Conservation (phyloP, 352 stramenopile genomes). For the Phytophthora pinifolia region DNA sequence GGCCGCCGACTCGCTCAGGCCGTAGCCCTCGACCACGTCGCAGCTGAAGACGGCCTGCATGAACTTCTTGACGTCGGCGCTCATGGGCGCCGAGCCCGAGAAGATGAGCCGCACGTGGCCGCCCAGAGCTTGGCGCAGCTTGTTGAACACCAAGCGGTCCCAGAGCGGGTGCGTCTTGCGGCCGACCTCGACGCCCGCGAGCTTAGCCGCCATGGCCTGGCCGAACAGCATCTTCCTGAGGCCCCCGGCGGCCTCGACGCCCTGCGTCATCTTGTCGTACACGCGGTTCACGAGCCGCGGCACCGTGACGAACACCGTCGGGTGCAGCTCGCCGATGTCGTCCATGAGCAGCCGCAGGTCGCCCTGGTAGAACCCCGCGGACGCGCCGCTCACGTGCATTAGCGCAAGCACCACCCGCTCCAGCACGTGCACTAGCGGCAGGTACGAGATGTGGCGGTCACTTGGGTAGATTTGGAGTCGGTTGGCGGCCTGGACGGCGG, state of each 20-base stretch:
- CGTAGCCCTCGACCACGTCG: conserved; percentile 92
- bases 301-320: conserved; percentile 92
- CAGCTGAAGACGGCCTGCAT: conserved; percentile 91
- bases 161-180: conserved; percentile 70
- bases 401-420: conserved; percentile 88
- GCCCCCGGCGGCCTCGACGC: conserved; percentile 37
- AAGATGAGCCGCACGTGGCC: conserved; percentile 88
- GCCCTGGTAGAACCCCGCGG: conserved; percentile 73
- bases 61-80: conserved; percentile 91
- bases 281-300: conserved; percentile 95
- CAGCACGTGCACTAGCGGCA: conserved; percentile 96
- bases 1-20: conserved; percentile 91
- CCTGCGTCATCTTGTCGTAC: conserved; percentile 91
- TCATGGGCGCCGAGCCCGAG: conserved; percentile 91
- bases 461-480: conserved; percentile 31
- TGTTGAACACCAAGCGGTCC: conserved; percentile 93
- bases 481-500: conserved; percentile 15
- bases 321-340: conserved; percentile 87
- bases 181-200: conserved; percentile 31
- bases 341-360: conserved; percentile 90
- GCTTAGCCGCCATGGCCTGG: conserved; percentile 41
- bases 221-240: conserved; percentile 52
- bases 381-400: conserved; percentile 78
- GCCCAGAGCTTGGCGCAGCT: conserved; percentile 89
- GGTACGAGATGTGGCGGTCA: conserved; percentile 93